These are phyloP conservation scores for Astrephomene gubernaculifera DNA, from an alignment of 139 green algal genomes.

Conservation along the genomic window DNA sequence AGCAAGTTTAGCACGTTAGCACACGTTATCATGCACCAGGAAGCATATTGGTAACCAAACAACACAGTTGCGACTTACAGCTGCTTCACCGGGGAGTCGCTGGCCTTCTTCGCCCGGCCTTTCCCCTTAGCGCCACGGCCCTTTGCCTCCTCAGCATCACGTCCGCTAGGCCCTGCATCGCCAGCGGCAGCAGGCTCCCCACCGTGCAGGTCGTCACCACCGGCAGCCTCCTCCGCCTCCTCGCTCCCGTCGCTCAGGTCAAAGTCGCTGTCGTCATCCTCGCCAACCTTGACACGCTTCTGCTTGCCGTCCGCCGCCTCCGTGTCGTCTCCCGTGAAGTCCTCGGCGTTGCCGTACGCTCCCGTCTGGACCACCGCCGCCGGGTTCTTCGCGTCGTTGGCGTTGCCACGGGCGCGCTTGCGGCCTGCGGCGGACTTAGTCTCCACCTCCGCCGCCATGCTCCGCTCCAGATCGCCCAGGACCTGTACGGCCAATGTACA, in stretches of 20 bases:
- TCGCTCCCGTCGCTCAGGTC: constrained; percentile 1
- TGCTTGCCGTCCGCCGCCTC: constrained; percentile 13
- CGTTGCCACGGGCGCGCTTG: background rate
- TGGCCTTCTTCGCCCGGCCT: background rate
- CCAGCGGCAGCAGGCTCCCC: background rate
- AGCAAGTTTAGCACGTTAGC: too few species aligned
- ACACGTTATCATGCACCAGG: too few species aligned
- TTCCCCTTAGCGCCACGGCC: background rate
- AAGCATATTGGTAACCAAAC: too few species aligned
- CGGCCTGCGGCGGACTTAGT: background rate
- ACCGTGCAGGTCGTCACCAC: background rate
- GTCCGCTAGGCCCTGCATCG: background rate
- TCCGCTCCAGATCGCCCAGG: background rate
- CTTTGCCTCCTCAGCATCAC: background rate
- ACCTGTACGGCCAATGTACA: too few species aligned
- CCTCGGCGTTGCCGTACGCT: constrained; percentile 36
- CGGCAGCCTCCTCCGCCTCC: constrained; percentile 30
- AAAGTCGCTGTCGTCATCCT: constrained; percentile 47
- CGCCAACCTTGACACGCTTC: constrained; percentile 33
- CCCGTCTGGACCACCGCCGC: background rate
- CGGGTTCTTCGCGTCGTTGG: constrained; percentile 46
- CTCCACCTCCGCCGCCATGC: background rate
- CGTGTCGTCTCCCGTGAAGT: background rate
- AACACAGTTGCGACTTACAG: background rate
- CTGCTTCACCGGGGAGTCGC: background rate